Conservation (phyloP, 805 yeast species). For the Metschnikowia noctiluminum region DNA sequence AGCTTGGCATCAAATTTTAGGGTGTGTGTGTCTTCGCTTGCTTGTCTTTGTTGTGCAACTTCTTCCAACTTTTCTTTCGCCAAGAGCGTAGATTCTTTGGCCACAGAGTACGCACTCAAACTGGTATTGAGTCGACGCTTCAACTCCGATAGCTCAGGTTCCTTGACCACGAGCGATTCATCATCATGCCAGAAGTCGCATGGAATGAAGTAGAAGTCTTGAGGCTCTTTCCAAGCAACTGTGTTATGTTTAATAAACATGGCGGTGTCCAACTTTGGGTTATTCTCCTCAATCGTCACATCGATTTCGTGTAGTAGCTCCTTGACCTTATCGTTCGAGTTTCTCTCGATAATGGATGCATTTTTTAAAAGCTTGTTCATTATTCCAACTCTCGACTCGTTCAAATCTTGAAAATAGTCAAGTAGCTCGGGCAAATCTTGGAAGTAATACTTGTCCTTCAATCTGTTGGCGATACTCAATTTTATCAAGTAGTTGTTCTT, state of each 20-base stretch:
- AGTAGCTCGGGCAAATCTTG: constrained; percentile 91
- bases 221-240: constrained; percentile 76
- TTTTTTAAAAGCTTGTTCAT: constrained; percentile 65
- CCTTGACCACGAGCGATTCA: constrained; percentile 61
- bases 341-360: constrained; percentile 59
- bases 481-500: constrained; percentile 81
- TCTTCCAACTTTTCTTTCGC: constrained; percentile 51
- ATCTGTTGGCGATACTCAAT: constrained; percentile 80
- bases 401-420: constrained; percentile 79
- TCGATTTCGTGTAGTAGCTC: constrained; percentile 51
- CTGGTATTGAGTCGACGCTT: constrained; percentile 47
- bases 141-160: constrained; percentile 55
- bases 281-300: constrained; percentile 61
- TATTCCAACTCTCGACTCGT: constrained; percentile 71
- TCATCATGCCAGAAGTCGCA: constrained; percentile 97
- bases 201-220: constrained; percentile 80
- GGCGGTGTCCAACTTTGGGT: constrained; percentile 71
- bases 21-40: constrained; percentile 36
- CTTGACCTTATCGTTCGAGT: constrained; percentile 42
- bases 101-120: constrained; percentile 34
- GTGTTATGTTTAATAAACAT: constrained; percentile 92
- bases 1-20: constrained; percentile 53
- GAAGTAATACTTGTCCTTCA: constrained; percentile 88
- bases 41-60: constrained; percentile 34
- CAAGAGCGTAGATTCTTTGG: constrained; percentile 42